Evolutionary conservation across 768 basidiomycete genomes (phyloP).

Genomic region (Gelatoporia subvermispora): DNA sequence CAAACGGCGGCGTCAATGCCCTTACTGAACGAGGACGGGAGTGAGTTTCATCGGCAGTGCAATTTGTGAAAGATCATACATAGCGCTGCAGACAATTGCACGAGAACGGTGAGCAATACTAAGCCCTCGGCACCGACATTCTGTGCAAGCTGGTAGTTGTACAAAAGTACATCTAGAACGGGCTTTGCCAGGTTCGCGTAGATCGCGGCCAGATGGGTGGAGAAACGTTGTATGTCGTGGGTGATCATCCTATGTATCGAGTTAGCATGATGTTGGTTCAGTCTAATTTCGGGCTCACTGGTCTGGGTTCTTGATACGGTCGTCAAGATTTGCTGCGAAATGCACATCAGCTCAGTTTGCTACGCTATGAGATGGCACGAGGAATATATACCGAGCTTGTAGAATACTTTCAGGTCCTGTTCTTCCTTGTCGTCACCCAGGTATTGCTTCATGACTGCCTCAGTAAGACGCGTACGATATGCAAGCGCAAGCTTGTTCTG

Average conservation of each 20-base stretch:
- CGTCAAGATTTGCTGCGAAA: conserved; percentile 79
- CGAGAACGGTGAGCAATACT: conserved; percentile 73
- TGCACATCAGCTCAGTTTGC: neutral
- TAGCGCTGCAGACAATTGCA: conserved; percentile 78
- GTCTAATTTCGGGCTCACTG: conserved; percentile 45
- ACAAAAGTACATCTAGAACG: conserved; percentile 84
- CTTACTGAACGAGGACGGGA: conserved; percentile 50
- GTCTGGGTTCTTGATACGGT: conserved; percentile 93
- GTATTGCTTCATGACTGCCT: conserved; percentile 78
- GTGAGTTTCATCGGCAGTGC: neutral
- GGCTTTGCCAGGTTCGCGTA: conserved; percentile 95
- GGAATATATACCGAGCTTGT: conserved; percentile 69
- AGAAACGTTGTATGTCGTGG: conserved; percentile 92
- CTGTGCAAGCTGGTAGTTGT: conserved; percentile 91
- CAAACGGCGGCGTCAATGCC: conserved; percentile 86
- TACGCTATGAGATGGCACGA: neutral
- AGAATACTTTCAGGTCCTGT: conserved; percentile 80
- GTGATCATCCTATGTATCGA: conserved; percentile 75
- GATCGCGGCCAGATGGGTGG: conserved; percentile 84
- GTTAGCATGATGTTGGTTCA: conserved; percentile 2
- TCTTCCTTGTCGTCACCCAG: conserved; percentile 67
- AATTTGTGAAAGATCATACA: conserved; percentile 44
- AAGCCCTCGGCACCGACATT: conserved; percentile 95
- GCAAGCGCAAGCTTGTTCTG: conserved; percentile 91
- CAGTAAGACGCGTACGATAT: conserved; percentile 81